Evolutionary conservation across 306 rosid genomes (phyloP).

Genomic region (Vicia villosa): DNA sequence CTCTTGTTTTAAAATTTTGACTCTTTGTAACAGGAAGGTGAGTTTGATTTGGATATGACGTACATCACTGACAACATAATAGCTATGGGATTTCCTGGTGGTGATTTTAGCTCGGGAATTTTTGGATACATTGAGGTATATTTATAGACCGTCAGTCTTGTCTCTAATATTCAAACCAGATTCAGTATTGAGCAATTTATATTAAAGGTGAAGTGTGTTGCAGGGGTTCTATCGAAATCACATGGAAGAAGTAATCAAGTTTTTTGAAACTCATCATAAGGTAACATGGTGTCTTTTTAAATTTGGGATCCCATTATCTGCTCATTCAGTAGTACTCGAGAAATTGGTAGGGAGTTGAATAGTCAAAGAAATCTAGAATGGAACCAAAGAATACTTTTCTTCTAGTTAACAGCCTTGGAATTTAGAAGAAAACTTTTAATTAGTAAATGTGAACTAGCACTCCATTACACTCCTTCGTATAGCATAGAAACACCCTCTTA

Average conservation of each 20-base stretch:
- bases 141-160: conserved; percentile 13
- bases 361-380: conserved; percentile 18
- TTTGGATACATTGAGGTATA: conserved; percentile 88
- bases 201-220: conserved; percentile 43
- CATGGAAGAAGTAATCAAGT: conserved; percentile 91
- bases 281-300: conserved; percentile 43
- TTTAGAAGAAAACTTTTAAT: conserved; percentile 24
- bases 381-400: conserved; percentile 8
- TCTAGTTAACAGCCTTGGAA: conserved; percentile 6
- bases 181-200: conserved; percentile 33
- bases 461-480: neutral
- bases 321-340: neutral
- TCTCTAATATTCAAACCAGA: conserved; percentile 34
- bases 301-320: conserved; percentile 17
- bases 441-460: conserved; percentile 28
- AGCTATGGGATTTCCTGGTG: conserved; percentile 97
- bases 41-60: conserved; percentile 88
- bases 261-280: conserved; percentile 88
- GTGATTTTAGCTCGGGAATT: conserved; percentile 86
- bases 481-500: neutral
- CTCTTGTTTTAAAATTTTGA: conserved; percentile 20
- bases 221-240: conserved; percentile 97
- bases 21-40: conserved; percentile 67
- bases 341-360: neutral
- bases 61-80: conserved; percentile 89